These are phyloP conservation scores for Orychophragmus violaceus DNA, from an alignment of 345 rosid genomes.

Conservation along the genomic window DNA sequence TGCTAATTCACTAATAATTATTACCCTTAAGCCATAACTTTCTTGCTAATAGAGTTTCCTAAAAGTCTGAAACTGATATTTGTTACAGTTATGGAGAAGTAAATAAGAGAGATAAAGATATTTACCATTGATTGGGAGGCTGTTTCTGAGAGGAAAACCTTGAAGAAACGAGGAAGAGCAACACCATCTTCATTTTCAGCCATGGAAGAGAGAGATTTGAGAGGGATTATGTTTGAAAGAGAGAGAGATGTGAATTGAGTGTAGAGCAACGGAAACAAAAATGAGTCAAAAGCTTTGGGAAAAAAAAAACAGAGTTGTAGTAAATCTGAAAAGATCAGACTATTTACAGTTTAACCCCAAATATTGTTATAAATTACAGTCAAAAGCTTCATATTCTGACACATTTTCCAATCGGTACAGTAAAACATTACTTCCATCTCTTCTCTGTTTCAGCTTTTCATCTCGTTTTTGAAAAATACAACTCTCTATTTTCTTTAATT, in stretches of 20 bases:
- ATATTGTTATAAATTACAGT: neutral
- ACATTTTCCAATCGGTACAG: neutral
- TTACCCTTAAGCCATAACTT: neutral
- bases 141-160: constrained; percentile 15
- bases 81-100: neutral
- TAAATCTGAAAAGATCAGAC: no score
- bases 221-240: neutral
- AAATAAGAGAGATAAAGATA: neutral
- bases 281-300: neutral
- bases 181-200: neutral
- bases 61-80: neutral
- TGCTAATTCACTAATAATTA: neutral
- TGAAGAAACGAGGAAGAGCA: constrained; percentile 22
- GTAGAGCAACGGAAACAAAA: neutral
- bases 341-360: neutral
- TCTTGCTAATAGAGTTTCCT: neutral
- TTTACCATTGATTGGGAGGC: constrained; percentile 6
- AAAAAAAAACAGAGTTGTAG: neutral
- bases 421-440: neutral
- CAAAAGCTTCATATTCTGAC: neutral
- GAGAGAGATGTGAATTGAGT: neutral
- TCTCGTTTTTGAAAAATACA: neutral
- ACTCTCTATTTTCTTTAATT: neutral
- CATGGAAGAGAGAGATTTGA: constrained; percentile 6
- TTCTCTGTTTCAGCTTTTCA: neutral